Evolutionary conservation across 1,139 yeast species (phyloP).

Genomic region (Yamadazyma dushanensis): DNA sequence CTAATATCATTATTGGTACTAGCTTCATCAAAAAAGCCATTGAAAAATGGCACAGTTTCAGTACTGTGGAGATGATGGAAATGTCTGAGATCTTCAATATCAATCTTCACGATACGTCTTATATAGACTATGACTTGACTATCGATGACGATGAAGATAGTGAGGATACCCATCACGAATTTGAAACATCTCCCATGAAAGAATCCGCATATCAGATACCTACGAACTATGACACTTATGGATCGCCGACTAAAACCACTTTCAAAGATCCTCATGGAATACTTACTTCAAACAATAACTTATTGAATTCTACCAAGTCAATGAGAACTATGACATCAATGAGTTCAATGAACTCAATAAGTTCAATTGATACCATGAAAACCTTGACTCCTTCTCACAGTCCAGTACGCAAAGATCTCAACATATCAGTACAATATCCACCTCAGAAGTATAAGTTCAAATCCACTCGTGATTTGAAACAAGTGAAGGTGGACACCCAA

Average conservation of each 20-base stretch:
- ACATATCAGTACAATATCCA: constrained; percentile 32
- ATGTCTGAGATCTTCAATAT: constrained; percentile 24
- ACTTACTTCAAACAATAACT: constrained; percentile 2
- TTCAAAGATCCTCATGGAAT: neutral
- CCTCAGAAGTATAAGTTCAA: constrained; percentile 41
- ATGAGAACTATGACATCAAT: constrained; percentile 4
- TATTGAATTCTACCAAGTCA: constrained; percentile 3
- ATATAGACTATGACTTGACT: constrained; percentile 33
- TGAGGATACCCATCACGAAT: constrained; percentile 4
- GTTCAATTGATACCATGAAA: constrained; percentile 1
- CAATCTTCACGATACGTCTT: constrained; percentile 26
- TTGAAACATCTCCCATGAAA: constrained; percentile 8
- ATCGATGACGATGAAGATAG: constrained; percentile 19
- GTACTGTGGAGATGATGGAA: constrained; percentile 14
- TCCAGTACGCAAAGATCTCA: constrained; percentile 1
- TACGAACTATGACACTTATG: no score
- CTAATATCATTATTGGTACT: constrained; percentile 47
- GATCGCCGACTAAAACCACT: neutral
- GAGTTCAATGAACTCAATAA: constrained; percentile 3
- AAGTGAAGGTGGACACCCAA: constrained; percentile 8
- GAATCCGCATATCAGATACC: constrained; percentile 1
- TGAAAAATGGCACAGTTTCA: constrained; percentile 38
- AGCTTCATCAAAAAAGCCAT: constrained; percentile 51
- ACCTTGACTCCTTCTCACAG: neutral
- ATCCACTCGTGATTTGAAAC: constrained; percentile 5